Conservation (phyloP, 1,284 basidiomycete genomes). For the Sanghuangporus sanghuang region DNA sequence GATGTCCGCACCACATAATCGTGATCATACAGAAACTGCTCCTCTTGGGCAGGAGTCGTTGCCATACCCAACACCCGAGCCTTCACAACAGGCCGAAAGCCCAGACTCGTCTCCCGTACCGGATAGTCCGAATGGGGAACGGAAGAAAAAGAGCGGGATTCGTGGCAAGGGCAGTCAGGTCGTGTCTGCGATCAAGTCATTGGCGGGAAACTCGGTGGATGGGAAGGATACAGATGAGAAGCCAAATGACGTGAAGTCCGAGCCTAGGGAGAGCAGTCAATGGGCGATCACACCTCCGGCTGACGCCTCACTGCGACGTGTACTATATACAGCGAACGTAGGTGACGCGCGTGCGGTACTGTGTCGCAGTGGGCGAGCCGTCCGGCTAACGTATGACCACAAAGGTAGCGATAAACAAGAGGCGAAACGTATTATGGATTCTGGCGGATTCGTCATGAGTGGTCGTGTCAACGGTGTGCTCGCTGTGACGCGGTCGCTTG, state of each 20-base stretch:
- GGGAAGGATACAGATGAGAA: background rate
- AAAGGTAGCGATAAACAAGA: conserved; percentile 97
- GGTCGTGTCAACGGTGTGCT: conserved; percentile 96
- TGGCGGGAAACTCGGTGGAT: background rate
- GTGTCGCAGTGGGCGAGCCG: conserved; percentile 84
- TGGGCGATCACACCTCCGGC: conserved; percentile 42
- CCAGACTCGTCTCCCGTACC: conserved; percentile 11
- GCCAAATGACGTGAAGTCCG: conserved; percentile 23
- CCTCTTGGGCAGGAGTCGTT: background rate
- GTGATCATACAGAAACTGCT: background rate
- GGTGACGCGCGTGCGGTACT: conserved; percentile 90
- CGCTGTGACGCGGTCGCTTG: conserved; percentile 93
- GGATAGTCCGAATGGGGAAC: conserved; percentile 22
- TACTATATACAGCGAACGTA: conserved; percentile 95
- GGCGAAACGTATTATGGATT: conserved; percentile 95
- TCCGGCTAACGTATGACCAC: conserved; percentile 97
- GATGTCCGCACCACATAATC: background rate
- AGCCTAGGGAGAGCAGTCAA: conserved; percentile 23
- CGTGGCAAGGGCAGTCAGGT: conserved; percentile 7
- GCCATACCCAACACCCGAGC: conserved; percentile 11
- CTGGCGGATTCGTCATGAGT: conserved; percentile 98
- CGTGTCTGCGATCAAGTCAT: conserved; percentile 8
- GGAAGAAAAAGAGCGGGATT: background rate
- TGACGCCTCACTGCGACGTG: conserved; percentile 48
- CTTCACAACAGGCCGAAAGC: background rate